phyloP scores from a whole-genome alignment of 805 yeast genomes.

The Nakazawaea wickerhamii region DNA sequence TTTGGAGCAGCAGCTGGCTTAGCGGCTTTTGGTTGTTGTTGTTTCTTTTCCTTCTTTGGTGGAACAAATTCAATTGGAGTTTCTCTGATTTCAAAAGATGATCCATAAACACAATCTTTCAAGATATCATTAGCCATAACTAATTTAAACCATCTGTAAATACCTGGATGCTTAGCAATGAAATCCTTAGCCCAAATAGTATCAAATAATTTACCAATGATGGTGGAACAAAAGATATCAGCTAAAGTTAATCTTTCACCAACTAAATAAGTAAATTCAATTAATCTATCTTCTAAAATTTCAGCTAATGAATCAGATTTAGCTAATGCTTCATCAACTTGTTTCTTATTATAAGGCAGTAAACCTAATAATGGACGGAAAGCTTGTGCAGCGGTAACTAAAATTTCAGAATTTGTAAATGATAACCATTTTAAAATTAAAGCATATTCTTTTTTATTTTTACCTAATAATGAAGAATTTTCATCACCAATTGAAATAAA shows the following conservation, averaged over 20 bases:
- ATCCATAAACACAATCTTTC: constrained; percentile 40
- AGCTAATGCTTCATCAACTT: constrained; percentile 26
- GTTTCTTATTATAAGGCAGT: constrained; percentile 74
- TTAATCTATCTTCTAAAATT: constrained; percentile 51
- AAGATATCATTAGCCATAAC: constrained; percentile 30
- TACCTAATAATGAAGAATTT: constrained; percentile 44
- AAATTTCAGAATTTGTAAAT: constrained; percentile 62
- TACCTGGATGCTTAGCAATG: constrained; percentile 44
- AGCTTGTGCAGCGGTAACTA: constrained; percentile 40
- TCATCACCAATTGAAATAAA: constrained; percentile 43
- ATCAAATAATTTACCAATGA: constrained; percentile 42
- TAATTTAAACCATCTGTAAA: constrained; percentile 44
- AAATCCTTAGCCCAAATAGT: constrained; percentile 42
- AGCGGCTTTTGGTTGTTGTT: constrained; percentile 19
- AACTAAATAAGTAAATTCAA: constrained; percentile 59
- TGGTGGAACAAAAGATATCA: constrained; percentile 38
- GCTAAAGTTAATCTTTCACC: constrained; percentile 54
- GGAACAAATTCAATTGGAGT: constrained; percentile 64
- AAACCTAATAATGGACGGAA: constrained; percentile 61
- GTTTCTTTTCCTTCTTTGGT: constrained; percentile 39
- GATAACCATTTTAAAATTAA: constrained; percentile 74
- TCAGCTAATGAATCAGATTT: constrained; percentile 33
- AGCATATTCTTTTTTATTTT: constrained; percentile 57
- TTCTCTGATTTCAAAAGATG: constrained; percentile 51
- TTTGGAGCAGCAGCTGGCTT: constrained; percentile 22